A percentile compares a stretch with the other conserved stretches of the same genome.
Conservation (phyloP, 129 eudicot species). For the Silybum marianum region DNA sequence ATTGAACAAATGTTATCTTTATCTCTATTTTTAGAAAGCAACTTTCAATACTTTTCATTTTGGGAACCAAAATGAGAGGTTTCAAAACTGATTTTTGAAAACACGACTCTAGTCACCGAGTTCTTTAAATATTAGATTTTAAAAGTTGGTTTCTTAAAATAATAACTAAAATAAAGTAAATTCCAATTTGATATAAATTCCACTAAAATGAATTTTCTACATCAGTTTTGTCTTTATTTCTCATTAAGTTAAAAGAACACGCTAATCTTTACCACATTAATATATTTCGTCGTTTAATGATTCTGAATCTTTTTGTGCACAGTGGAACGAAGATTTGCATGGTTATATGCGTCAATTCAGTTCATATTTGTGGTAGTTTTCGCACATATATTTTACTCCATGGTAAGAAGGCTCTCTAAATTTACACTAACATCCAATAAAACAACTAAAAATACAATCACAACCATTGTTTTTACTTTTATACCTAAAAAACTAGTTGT, state of each 20-base stretch:
- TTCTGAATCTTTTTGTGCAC: constrained; percentile 21
- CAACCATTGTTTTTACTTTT: background rate
- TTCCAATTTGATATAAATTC: too few species aligned
- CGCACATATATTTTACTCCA: constrained; percentile 71
- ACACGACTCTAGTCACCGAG: too few species aligned
- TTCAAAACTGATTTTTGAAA: too few species aligned
- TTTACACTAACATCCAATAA: background rate
- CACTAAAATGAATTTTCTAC: background rate
- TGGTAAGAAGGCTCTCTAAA: constrained; percentile 49
- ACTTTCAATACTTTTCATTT: too few species aligned
- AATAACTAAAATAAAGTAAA: background rate
- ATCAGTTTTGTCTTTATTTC: background rate
- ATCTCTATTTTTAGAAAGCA: too few species aligned
- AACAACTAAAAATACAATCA: background rate
- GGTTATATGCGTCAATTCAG: constrained; percentile 94
- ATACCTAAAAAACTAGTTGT: background rate
- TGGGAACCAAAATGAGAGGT: too few species aligned
- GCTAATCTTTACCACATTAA: background rate
- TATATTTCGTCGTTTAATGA: background rate
- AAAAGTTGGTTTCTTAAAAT: too few species aligned
- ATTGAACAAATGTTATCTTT: too few species aligned
- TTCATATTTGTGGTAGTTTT: constrained; percentile 80
- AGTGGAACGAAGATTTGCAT: constrained; percentile 75
- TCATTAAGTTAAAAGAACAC: background rate
- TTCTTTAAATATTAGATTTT: too few species aligned